Percentiles rank a stretch among this genome's conserved stretches.
These are phyloP conservation scores for Xylaria nigripes DNA, from an alignment of 495 filamentous ascomycete genomes.

Conservation along the genomic window DNA sequence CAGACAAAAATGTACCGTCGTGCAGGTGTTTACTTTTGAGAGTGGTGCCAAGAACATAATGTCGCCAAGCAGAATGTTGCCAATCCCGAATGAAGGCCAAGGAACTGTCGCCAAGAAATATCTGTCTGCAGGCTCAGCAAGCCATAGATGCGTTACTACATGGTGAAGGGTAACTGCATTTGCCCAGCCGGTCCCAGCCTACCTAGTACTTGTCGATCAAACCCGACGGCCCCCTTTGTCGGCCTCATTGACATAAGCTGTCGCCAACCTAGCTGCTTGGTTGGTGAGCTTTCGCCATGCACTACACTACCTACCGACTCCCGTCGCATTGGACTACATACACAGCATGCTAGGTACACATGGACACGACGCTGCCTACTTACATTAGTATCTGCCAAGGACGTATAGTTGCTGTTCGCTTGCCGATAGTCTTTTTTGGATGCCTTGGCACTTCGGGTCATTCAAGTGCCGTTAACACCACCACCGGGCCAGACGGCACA, in stretches of 20 bases:
- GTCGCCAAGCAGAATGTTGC: neutral
- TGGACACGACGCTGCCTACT: neutral
- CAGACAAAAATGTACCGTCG: neutral
- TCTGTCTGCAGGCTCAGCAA: neutral
- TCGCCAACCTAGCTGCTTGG: neutral
- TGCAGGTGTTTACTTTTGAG: neutral
- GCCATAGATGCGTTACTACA: neutral
- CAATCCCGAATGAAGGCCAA: neutral
- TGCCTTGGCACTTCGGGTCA: neutral
- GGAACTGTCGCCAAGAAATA: neutral
- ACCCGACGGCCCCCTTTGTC: neutral
- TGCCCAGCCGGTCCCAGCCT: constrained; percentile 2
- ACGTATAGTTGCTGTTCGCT: neutral
- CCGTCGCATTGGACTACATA: no score
- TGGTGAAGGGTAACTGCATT: constrained; percentile 2
- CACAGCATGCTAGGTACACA: neutral
- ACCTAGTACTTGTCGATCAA: constrained; percentile 6
- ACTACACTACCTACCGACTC: no score
- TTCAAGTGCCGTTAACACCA: neutral
- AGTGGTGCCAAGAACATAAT: no score
- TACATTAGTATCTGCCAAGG: constrained; percentile 2
- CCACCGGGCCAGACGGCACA: neutral
- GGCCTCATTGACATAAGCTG: neutral
- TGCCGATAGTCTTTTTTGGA: neutral
- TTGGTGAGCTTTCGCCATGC: neutral